Base-by-base conservation (phyloP, 1,284 basidiomycete species). In the Boletus smithii region DNA sequence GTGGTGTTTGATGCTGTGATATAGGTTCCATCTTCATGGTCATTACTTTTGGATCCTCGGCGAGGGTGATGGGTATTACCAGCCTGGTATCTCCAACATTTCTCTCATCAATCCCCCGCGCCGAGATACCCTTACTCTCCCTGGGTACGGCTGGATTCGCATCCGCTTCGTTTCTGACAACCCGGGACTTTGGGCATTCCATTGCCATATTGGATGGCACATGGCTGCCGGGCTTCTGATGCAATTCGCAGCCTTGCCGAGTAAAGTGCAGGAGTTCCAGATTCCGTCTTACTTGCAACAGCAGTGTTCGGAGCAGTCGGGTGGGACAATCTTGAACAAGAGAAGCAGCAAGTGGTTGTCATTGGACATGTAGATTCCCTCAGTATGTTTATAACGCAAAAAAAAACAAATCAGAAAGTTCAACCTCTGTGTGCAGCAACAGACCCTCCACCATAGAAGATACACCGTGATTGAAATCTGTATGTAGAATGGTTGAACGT, bases 141-240 rank as follows among this genome's bases (percentile, higher is more conserved):
- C 62, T 11, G 66, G 56, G 13, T 68, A n/a, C 18, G 64, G 62
- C 20, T 64, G 51, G 46, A 36, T 49, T 26, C 43, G 43, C 13
- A 60, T 68, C 20, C 66, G 73, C 3, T 76, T 75, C 55, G 53
- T 53, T 18, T 69, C 70, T 8, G 62, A 70, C 44, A 69, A 70
- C 39, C 58, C 68, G 11, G 73, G 73, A n/a, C 59, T 75, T 14
- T 74, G 71, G 71, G 69, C 73, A 36, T 69, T 75, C 58, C 73
- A 75, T 51, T 73, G 73, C 47, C 74, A 77, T 51, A 72, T 77
- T 45, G 69, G 70, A 54, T 76, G 74, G 74, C 74, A 75, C 53
- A 65, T 75, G 56, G 58, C 62, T n/a, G 58, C 61, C 7, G 69
- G 71, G 18, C 61, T 72, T 4, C 3, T 68, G 45, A 64, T 64